These are phyloP conservation scores for Didymella pinodella DNA, from an alignment of 2,329 filamentous ascomycete species.

Conservation along the genomic window DNA sequence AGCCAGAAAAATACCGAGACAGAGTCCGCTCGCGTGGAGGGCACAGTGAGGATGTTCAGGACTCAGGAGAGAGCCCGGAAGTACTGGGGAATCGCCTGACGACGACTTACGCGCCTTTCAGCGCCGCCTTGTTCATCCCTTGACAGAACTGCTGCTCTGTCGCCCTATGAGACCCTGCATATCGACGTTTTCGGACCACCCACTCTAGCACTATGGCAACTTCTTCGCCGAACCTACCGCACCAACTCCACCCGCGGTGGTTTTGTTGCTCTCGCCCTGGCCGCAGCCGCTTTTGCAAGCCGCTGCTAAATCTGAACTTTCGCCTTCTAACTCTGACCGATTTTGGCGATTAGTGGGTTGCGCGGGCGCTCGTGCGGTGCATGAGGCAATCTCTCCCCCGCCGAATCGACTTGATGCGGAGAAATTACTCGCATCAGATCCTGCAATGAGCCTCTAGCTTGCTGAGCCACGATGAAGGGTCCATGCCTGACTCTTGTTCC, in stretches of 20 bases:
- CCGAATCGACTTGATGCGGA: constrained; percentile 17
- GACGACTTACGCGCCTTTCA: constrained; percentile 4
- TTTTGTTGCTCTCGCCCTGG: constrained; percentile 4
- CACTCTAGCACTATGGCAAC: neutral
- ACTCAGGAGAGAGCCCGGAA: neutral
- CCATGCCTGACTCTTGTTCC: constrained; percentile 7
- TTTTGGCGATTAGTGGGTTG: constrained; percentile 5
- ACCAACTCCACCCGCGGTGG: constrained; percentile 2
- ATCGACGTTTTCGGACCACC: constrained; percentile 9
- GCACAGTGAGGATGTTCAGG: constrained; percentile 1
- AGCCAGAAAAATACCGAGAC: neutral
- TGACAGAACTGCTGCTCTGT: constrained; percentile 5
- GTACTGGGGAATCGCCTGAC: constrained; percentile 1
- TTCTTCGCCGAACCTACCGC: constrained; percentile 10
- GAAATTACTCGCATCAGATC: constrained; percentile 24
- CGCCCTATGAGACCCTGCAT: constrained; percentile 18
- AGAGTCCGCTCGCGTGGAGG: neutral
- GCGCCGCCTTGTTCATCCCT: constrained; percentile 5
- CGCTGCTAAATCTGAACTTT: constrained; percentile 11
- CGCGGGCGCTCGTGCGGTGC: constrained; percentile 18
- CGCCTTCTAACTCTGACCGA: constrained; percentile 1
- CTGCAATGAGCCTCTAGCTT: constrained; percentile 22
- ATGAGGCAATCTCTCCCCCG: constrained; percentile 17
- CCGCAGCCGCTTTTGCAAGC: constrained; percentile 9
- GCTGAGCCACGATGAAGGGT: constrained; percentile 18